Base-by-base conservation (phyloP, 23 red algal species). In the Gracilaria caudata region DNA sequence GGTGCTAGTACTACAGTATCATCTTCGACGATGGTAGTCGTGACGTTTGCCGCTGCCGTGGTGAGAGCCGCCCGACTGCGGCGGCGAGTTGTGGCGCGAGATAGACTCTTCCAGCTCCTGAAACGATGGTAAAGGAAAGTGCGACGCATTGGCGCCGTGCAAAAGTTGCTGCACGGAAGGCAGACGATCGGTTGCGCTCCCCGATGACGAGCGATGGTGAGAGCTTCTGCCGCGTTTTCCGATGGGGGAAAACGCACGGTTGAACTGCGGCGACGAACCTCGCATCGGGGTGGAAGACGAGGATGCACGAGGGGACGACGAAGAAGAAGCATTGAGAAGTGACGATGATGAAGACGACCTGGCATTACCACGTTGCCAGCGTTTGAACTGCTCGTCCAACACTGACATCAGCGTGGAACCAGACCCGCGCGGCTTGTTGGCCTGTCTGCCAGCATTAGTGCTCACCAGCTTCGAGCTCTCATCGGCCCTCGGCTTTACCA, bases 391-490 rank as follows among this genome's bases (percentile, higher is more conserved):
- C 20, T 86, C 60, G 61, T 89, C 85, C 73, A 89, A 55, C 1
- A 89, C 71, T 17, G 68, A 59, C 72, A 89, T 78, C 3, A 89
- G 56, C 26, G 85, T 89, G 51, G 74, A 64, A 10, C 72, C 85
- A 8, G 54, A 64, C 12, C 56, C 56, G 20, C 57, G 55, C 26
- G 85, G 85, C 16, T 39, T 32, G 35, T 36, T 49, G 25, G 72
- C 51, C 61, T 89, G 85, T 0, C 85, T 23, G 13, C 85, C 85
- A 29, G 72, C 71, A 39, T 89, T 89, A 23, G 85, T 89, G 61
- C 85, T 89, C 4, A 89, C 85, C 24, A 89, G 71, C 55, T 89
- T 89, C 16, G 72, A 75, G 38, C 85, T 89, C 39, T 89, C 85
- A n/a, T 79, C 71, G 14, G 51, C 35, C 0, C 85, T 51, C 56